Conservation (phyloP, 805 yeast species). For the Saccharomycopsis fermentans region DNA sequence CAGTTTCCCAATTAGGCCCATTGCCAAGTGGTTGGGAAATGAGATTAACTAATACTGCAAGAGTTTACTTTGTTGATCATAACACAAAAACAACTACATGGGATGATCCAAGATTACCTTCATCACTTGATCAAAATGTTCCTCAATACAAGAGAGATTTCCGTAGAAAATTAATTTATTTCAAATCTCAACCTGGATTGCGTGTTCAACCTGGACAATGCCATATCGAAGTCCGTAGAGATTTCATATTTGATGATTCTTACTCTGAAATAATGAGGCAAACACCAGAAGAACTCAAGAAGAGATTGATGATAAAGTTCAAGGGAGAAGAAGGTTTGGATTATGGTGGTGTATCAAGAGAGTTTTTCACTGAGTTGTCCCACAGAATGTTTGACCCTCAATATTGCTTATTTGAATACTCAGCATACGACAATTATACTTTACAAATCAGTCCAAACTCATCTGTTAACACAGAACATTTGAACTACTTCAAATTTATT, state of each 20-base stretch:
- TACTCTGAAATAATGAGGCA: slow-evolving; percentile 98
- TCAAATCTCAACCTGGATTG: slow-evolving; percentile 96
- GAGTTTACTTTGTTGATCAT: slow-evolving; percentile 98
- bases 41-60: slow-evolving; percentile 97
- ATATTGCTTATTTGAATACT: slow-evolving; percentile 93
- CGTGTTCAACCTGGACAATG: slow-evolving; percentile 98
- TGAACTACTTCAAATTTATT: slow-evolving; percentile 94
- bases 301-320: slow-evolving; percentile 93
- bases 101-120: slow-evolving; percentile 99
- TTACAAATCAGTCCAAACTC: slow-evolving; percentile 96
- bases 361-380: slow-evolving; percentile 89
- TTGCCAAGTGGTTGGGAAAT: slow-evolving; percentile 99
- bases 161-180: slow-evolving; percentile 92
- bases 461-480: slow-evolving; percentile 94
- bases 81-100: slow-evolving; percentile 98
- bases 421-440: slow-evolving; percentile 96
- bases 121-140: slow-evolving; percentile 93
- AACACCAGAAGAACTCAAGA: slow-evolving; percentile 95
- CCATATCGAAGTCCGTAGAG: slow-evolving; percentile 94
- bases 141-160: slow-evolving; percentile 99
- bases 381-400: slow-evolving; percentile 99
- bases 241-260: slow-evolving; percentile 92
- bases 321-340: slow-evolving; percentile 99
- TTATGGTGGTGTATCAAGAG: slow-evolving; percentile 99
- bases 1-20: slow-evolving; percentile 95